Conservation (phyloP, 441 rosid species). For the Aquilaria agallochum region DNA sequence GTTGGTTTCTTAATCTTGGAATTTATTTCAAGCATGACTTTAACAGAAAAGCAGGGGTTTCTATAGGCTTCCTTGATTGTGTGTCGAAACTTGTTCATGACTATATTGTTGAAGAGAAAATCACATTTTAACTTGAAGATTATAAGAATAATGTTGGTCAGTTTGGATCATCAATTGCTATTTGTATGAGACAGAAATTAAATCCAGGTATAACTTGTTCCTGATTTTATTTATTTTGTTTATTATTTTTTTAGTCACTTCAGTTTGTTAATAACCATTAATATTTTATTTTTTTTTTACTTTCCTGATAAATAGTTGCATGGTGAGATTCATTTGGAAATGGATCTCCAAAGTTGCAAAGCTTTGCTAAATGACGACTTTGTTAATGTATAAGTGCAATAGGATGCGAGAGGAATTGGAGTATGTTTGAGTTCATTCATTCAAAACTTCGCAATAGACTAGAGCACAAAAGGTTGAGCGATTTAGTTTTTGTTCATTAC, state of each 20-base stretch:
- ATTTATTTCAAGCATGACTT: background rate
- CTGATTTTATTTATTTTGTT: background rate
- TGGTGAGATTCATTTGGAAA: background rate
- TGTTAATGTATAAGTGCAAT: background rate
- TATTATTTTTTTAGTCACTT: no score
- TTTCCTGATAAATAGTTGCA: background rate
- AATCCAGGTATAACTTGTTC: background rate
- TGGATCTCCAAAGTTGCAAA: background rate
- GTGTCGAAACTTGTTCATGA: background rate
- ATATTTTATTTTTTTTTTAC: no score
- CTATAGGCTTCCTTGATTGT: no score
- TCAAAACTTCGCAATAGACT: background rate
- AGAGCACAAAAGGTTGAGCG: background rate
- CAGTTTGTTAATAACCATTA: no score
- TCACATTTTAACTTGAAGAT: background rate
- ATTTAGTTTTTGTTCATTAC: background rate
- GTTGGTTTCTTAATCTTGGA: no score
- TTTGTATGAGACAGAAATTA: background rate
- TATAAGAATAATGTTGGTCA: background rate
- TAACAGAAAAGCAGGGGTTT: no score
- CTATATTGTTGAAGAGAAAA: no score
- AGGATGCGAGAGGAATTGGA: background rate
- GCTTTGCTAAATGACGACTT: background rate
- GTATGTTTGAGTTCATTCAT: background rate
- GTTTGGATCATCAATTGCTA: background rate